Evolutionary conservation across 108 stramenopile genomes (phyloP).

Genomic region (Cyclotella atomus): DNA sequence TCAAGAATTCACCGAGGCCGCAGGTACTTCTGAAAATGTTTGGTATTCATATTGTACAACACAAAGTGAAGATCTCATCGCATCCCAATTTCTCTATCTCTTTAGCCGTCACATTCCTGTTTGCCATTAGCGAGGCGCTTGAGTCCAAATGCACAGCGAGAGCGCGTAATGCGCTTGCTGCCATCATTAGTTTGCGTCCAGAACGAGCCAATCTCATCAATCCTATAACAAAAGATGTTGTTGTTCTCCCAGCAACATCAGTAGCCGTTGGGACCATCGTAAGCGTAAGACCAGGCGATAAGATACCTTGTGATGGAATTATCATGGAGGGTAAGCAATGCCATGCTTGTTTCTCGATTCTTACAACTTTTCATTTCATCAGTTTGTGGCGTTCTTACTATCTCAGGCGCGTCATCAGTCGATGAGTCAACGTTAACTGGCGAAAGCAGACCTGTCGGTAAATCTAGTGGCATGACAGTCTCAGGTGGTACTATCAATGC

Average conservation of each 20-base stretch:
- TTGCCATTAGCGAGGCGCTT: constrained; percentile 74
- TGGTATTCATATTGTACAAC: too few species aligned
- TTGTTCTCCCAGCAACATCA: constrained; percentile 61
- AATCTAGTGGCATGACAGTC: constrained; percentile 53
- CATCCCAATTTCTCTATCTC: too few species aligned
- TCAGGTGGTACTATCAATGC: constrained; percentile 85
- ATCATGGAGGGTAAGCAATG: constrained; percentile 79
- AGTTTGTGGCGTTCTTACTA: too few species aligned
- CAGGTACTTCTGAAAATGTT: too few species aligned
- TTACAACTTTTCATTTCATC: too few species aligned
- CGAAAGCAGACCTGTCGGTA: constrained; percentile 82
- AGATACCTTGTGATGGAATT: constrained; percentile 92
- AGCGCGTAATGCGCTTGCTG: constrained; percentile 76
- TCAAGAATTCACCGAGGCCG: constrained; percentile 79
- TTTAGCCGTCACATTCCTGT: constrained; percentile 84
- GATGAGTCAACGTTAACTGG: constrained; percentile 82
- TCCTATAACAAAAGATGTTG: constrained; percentile 60
- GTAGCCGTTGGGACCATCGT: constrained; percentile 83
- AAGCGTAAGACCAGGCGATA: constrained; percentile 86
- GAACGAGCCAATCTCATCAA: constrained; percentile 78
- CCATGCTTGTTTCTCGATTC: too few species aligned
- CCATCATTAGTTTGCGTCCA: constrained; percentile 71
- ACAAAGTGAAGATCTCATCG: too few species aligned
- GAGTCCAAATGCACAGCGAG: constrained; percentile 68
- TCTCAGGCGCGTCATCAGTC: constrained; percentile 59